These are phyloP conservation scores for Saraca asoca DNA, from an alignment of 331 rosid species.

Conservation along the genomic window DNA sequence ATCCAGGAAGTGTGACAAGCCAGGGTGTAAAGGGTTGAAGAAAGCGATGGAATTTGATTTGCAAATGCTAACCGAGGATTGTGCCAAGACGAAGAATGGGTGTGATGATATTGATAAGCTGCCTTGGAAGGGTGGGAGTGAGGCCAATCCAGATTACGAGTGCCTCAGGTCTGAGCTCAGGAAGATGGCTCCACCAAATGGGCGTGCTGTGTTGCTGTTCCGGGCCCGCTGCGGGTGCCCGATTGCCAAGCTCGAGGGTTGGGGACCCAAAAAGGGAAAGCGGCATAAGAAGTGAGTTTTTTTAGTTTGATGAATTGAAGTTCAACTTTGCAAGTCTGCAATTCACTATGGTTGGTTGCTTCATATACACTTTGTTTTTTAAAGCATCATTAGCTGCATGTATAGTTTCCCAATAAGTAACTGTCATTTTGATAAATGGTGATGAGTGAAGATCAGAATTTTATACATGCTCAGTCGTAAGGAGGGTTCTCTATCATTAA, in stretches of 20 bases:
- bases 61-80: constrained; percentile 65
- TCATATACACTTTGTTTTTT: neutral
- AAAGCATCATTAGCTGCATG: constrained; percentile 19
- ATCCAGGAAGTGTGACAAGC: constrained; percentile 59
- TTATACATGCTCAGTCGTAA: too few relatives aligned
- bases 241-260: constrained; percentile 84
- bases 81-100: constrained; percentile 35
- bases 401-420: too few relatives aligned
- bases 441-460: too few relatives aligned
- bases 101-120: constrained; percentile 65
- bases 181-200: constrained; percentile 92
- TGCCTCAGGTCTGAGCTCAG: constrained; percentile 82
- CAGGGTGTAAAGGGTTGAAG: constrained; percentile 74
- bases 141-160: constrained; percentile 84
- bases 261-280: constrained; percentile 86
- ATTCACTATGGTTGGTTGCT: too few relatives aligned
- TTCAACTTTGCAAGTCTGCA: neutral
- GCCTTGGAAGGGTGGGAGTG: constrained; percentile 94
- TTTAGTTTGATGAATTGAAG: neutral
- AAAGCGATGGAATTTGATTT: constrained; percentile 93
- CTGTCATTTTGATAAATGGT: too few relatives aligned
- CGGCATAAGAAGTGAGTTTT: constrained; percentile 74
- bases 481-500: too few relatives aligned
- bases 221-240: constrained; percentile 94
- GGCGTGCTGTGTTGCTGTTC: constrained; percentile 91